phyloP scores from a whole-genome alignment of 1,139 yeast genomes.

The Pichia sp. region DNA sequence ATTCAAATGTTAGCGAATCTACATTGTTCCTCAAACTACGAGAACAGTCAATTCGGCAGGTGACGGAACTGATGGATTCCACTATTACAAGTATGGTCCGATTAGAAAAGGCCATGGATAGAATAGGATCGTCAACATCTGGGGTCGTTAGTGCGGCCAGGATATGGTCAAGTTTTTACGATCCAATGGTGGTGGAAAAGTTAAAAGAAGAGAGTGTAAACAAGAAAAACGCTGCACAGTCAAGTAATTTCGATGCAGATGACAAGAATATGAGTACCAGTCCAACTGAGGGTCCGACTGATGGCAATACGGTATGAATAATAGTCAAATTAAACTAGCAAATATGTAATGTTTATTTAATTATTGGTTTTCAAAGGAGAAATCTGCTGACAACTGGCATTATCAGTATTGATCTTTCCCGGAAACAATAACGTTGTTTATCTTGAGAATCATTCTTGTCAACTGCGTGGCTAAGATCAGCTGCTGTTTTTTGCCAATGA shows the following conservation, averaged over 20 bases:
- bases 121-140: conserved; percentile 10
- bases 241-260: background rate
- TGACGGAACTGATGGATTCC: conserved; percentile 15
- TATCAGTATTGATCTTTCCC: conserved; percentile 30
- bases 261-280: background rate
- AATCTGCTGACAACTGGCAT: background rate
- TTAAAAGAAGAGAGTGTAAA: conserved; percentile 12
- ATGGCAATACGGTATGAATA: background rate
- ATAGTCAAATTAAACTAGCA: conserved; percentile 8
- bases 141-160: conserved; percentile 20
- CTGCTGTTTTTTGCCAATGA: conserved; percentile 96
- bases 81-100: conserved; percentile 13
- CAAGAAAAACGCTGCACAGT: background rate
- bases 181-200: conserved; percentile 26
- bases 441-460: conserved; percentile 95
- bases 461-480: conserved; percentile 91
- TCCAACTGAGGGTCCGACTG: background rate
- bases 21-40: conserved; percentile 18
- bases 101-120: conserved; percentile 16
- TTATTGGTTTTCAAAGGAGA: background rate
- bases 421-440: conserved; percentile 86
- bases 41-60: conserved; percentile 13
- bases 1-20: conserved; percentile 1
- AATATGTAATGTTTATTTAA: conserved; percentile 11
- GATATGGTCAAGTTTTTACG: conserved; percentile 28